These are phyloP conservation scores for Corynespora cassiicola DNA, from an alignment of 2,329 filamentous ascomycete genomes.

Conservation along the genomic window DNA sequence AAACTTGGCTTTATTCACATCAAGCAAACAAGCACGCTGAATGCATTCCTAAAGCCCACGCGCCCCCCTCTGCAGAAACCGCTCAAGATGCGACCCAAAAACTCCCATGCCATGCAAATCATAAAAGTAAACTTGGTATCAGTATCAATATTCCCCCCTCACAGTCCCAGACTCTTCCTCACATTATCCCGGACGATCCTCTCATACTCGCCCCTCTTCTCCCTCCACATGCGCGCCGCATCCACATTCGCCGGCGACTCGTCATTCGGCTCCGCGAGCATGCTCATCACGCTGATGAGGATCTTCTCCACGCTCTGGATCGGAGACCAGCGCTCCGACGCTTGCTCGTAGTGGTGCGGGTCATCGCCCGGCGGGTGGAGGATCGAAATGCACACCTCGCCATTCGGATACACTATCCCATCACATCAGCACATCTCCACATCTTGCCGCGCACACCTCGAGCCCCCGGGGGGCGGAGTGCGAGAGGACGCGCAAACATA, in stretches of 20 bases:
- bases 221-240: constrained; percentile 85
- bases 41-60: too few relatives aligned
- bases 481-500: too few relatives aligned
- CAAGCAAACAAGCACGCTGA: too few relatives aligned
- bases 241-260: constrained; percentile 96
- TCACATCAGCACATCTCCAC: not conserved
- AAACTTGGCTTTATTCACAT: too few relatives aligned
- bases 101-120: constrained; percentile 21
- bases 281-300: constrained; percentile 86
- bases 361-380: constrained; percentile 95
- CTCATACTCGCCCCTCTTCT: constrained; percentile 80
- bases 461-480: too few relatives aligned
- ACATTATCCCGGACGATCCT: constrained; percentile 70
- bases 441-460: not conserved
- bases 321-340: constrained; percentile 89
- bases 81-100: constrained; percentile 6
- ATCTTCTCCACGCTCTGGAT: constrained; percentile 97
- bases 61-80: not conserved
- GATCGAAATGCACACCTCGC: constrained; percentile 95
- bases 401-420: constrained; percentile 74
- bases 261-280: constrained; percentile 91
- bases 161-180: constrained; percentile 45
- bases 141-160: constrained; percentile 4
- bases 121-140: constrained; percentile 3
- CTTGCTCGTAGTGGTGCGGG: constrained; percentile 89